phyloP scores from a whole-genome alignment of 208 protist genomes.

The Acanthamoeba royreba region DNA sequence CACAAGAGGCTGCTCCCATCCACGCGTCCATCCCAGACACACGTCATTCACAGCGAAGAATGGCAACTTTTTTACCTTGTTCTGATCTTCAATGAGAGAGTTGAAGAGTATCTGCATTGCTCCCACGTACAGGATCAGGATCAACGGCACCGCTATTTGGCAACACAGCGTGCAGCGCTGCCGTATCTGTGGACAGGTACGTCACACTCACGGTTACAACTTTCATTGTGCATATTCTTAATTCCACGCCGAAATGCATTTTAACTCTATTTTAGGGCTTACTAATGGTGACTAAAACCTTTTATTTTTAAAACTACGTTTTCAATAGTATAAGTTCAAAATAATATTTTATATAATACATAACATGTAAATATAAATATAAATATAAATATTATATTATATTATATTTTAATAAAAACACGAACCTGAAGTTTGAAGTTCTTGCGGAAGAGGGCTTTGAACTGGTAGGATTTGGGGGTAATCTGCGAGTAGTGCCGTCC shows the following conservation, averaged over 20 bases:
- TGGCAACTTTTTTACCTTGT: not conserved
- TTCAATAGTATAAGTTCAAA: not conserved
- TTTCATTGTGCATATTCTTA: not conserved
- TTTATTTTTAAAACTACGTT: not conserved
- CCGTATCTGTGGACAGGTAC: not conserved
- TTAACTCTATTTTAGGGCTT: not conserved
- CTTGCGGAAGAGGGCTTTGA: slow-evolving; percentile 36
- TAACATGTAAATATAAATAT: too few species aligned
- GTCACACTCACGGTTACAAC: not conserved
- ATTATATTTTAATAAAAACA: not conserved
- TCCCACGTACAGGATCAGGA: slow-evolving; percentile 9
- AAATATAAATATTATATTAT: not conserved
- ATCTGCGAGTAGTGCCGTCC: not conserved
- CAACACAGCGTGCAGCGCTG: slow-evolving; percentile 21
- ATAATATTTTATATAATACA: not conserved
- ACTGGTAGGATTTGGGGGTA: slow-evolving; percentile 28
- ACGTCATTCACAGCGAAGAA: too few species aligned
- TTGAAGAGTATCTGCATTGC: slow-evolving; percentile 32
- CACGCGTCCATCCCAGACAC: too few species aligned
- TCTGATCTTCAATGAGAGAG: not conserved
- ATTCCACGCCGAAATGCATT: too few species aligned
- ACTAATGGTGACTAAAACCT: not conserved
- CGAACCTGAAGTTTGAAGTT: slow-evolving; percentile 40
- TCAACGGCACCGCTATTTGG: not conserved
- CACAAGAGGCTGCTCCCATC: too few species aligned